Base-by-base conservation (phyloP, 1,139 yeast species). In the Magnusiomyces suaveolens region DNA sequence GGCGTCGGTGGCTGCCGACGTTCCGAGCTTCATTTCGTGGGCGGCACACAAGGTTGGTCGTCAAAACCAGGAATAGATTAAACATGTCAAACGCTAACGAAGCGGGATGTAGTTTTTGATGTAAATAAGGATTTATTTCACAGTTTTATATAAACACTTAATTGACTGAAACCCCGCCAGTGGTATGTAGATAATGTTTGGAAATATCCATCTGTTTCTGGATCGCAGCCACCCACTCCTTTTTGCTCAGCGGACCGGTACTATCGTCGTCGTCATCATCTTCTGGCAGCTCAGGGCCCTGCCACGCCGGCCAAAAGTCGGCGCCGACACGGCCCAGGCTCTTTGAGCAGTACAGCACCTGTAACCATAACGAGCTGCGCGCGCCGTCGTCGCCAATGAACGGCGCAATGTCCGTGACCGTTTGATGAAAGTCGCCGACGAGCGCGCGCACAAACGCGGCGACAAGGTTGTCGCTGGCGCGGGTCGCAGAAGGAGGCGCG, bases 261-360 rank as follows among this genome's bases (percentile, higher is more conserved):
- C 16, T 26, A 29, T 23, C 25, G n/a, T 20, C n/a, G 8, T 8
- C 6, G 12, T 29, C 36, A 29, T 29, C 36, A 14, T 24, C 52
- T 23, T 29, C 23, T 8, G 24, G 24, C 10, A 25, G 29, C 14
- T 43, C 46, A 21, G 58, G 51, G 6, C 60, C 62, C 52, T 66
- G 70, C 3, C 71, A 57, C 3, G 72, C 51, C 12, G 70, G 69
- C 72, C 76, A 72, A 65, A 87, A 86, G 61, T 85, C 88, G 1
- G 80, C 82, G 20, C 87, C 84, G 29, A 81, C 81, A 57, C 88
- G 75, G 1, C 85, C 80, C 57, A 87, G 73, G 6, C 92, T 83
- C 62, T 82, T 86, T 39, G 92, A 82, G 56, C 92, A 81, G 67
- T 87, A 87, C 1, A 86, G 80, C 48, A 87, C 70, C 66, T 87